Base-by-base conservation (phyloP, 345 rosid genomes). In the Lepidium didymum region DNA sequence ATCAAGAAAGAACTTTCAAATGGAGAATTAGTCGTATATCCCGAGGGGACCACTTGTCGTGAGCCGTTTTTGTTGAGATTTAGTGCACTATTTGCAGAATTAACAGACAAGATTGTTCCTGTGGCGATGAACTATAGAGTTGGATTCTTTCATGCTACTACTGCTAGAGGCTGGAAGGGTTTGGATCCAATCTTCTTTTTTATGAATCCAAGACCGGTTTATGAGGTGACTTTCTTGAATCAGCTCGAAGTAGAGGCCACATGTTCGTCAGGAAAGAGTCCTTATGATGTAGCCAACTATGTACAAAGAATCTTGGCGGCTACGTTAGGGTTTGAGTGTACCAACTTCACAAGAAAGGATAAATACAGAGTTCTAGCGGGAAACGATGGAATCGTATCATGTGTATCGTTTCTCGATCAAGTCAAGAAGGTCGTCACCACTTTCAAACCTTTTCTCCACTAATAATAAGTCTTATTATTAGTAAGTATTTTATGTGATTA, bases 141-240 rank as follows among this genome's bases (percentile, higher is more conserved):
- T n/a, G 93, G 89, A n/a, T 83, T 93, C 68, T 93, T 93, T 76
- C 98, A 93, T 49, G 96, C 97, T 45, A 93, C 97, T 3, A 93
- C 98, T 0, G 98, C 98, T 1, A 69, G 94, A 44, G 96, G 98
- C 1, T 93, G 98, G 82, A 93, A 93, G 37, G 94, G 83, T 6
- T 60, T 93, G 76, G 98, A 93, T 56, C 94, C 97, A 0, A 82
- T 93, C 4, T 90, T 90, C 80, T 90, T 88, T 84, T 86, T 86
- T 80, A 93, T 90, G 97, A 93, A 93, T 80, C 98, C 98, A 8
- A 82, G 94, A 54, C 97, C 96, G 5, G 65, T 87, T 33, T 90
- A 93, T 64, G 97, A 93, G 76, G 94, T 88, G 11, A 93, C 98
- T 13, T 93, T 93, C 81, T 76, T 93, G 80, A 90, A 82, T 74